Evolutionary conservation across 306 rosid genomes (phyloP).

Genomic region (Mimosa bimucronata): DNA sequence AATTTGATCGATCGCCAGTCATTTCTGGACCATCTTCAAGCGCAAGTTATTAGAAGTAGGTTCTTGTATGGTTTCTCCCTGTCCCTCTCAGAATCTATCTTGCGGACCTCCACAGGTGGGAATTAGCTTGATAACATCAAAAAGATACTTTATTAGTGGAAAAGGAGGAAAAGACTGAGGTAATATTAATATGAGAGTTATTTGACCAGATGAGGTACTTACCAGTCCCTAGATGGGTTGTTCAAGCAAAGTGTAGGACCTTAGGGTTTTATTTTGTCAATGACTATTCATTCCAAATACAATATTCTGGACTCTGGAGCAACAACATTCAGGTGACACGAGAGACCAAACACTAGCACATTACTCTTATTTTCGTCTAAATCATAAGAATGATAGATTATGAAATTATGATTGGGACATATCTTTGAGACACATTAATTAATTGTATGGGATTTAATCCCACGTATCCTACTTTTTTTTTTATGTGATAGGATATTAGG

Average conservation of each 20-base stretch:
- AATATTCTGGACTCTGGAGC: too few species aligned
- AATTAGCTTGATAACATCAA: slow-evolving; percentile 10
- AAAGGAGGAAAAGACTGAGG: background rate
- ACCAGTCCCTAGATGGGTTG: background rate
- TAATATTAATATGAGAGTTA: background rate
- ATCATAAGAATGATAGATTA: too few species aligned
- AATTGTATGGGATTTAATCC: too few species aligned
- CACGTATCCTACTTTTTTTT: too few species aligned
- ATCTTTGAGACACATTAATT: too few species aligned
- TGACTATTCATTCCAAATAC: background rate
- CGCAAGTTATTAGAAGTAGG: slow-evolving; percentile 35
- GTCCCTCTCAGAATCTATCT: slow-evolving; percentile 55
- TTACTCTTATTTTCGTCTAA: too few species aligned
- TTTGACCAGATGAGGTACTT: background rate
- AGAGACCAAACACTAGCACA: too few species aligned
- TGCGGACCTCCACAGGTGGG: slow-evolving; percentile 84
- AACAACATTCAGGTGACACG: background rate
- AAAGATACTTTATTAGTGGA: background rate
- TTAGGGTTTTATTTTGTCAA: background rate
- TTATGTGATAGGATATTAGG: too few species aligned
- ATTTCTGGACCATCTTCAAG: slow-evolving; percentile 45
- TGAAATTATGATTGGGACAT: too few species aligned
- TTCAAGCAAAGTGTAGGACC: background rate
- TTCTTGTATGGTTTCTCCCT: slow-evolving; percentile 49
- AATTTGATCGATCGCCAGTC: slow-evolving; percentile 47